Percentiles rank a stretch among this genome's conserved stretches.
Conservation (phyloP, 495 filamentous ascomycete species). For the Tuber aestivum region DNA sequence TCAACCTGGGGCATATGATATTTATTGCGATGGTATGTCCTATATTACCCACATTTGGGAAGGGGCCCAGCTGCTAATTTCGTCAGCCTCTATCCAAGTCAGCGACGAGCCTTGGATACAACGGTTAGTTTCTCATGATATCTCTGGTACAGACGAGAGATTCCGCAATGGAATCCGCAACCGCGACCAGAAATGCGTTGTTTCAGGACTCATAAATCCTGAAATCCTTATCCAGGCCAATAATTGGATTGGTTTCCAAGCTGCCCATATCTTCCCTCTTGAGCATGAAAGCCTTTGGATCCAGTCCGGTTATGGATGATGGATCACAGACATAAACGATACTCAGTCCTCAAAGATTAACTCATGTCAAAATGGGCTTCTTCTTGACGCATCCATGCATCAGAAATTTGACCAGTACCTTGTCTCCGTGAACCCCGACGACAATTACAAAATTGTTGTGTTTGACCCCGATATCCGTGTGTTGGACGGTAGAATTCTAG, state of each 20-base stretch:
- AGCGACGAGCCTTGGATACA: background rate
- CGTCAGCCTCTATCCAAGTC: background rate
- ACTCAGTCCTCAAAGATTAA: slow-evolving; percentile 19
- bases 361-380: slow-evolving; percentile 30
- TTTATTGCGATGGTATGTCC: too few species aligned
- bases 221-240: background rate
- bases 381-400: slow-evolving; percentile 25
- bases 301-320: background rate
- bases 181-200: slow-evolving; percentile 13
- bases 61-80: too few species aligned
- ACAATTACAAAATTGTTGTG: slow-evolving; percentile 37
- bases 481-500: too few species aligned
- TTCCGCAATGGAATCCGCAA: slow-evolving; percentile 14
- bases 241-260: slow-evolving; percentile 17
- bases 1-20: too few species aligned
- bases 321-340: slow-evolving; percentile 9
- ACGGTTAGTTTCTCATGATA: background rate
- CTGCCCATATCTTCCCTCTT: slow-evolving; percentile 19
- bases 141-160: slow-evolving; percentile 6
- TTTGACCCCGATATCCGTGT: slow-evolving; percentile 31
- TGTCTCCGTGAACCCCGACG: slow-evolving; percentile 32
- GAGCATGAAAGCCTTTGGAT: slow-evolving; percentile 5
- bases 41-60: too few species aligned
- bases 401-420: slow-evolving; percentile 25
- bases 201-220: slow-evolving; percentile 6